These are phyloP conservation scores for Hibiscus syriacus DNA, from an alignment of 345 rosid genomes.

Conservation along the genomic window DNA sequence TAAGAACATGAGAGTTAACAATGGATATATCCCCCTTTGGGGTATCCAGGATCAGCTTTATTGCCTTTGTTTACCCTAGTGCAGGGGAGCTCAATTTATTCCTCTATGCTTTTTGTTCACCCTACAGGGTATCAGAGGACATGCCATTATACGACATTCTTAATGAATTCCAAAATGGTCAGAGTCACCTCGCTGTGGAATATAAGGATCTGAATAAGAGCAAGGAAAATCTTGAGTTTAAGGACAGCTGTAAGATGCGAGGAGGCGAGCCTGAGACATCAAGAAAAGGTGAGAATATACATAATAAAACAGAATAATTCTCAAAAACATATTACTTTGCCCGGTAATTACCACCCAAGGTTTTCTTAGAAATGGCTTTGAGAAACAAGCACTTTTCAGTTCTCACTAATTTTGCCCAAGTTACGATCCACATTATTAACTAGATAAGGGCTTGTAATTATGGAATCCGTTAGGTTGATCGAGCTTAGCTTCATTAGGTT, in stretches of 20 bases:
- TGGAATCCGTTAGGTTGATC: neutral
- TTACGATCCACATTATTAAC: neutral
- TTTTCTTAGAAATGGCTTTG: neutral
- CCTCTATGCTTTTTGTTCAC: conserved; percentile 11
- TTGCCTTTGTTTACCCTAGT: neutral
- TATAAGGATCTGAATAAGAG: conserved; percentile 55
- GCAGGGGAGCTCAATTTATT: neutral
- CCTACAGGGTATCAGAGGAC: conserved; percentile 65
- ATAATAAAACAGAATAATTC: conserved; percentile 1
- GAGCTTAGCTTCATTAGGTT: conserved; percentile 9
- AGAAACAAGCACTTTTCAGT: neutral
- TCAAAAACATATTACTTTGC: conserved; percentile 4
- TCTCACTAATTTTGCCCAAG: neutral
- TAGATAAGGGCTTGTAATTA: conserved; percentile 3
- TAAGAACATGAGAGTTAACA: too few species aligned
- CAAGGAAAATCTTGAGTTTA: conserved; percentile 33
- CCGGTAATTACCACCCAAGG: neutral
- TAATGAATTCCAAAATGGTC: conserved; percentile 94
- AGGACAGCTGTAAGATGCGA: conserved; percentile 54
- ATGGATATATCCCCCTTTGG: too few species aligned
- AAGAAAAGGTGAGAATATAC: conserved; percentile 37
- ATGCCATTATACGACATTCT: conserved; percentile 90
- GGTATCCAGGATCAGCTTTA: neutral
- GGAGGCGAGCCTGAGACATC: conserved; percentile 29
- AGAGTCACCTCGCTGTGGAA: conserved; percentile 92